Base-by-base conservation (phyloP, 2,329 filamentous ascomycete genomes). In the Calonectria henricotiae region DNA sequence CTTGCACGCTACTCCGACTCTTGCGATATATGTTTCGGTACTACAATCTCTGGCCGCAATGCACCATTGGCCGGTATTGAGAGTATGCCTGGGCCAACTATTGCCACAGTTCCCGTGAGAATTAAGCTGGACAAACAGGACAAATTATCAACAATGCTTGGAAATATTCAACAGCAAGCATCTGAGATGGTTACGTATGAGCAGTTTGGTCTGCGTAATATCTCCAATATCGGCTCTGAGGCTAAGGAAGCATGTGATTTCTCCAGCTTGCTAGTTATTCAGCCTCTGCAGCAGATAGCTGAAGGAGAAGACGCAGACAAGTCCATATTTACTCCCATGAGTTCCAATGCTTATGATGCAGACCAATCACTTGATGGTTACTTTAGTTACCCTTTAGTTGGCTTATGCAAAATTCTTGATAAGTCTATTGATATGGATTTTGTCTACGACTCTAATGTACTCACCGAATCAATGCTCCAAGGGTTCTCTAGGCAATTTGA, bases 1-100 rank as follows among this genome's bases (percentile, higher is more conserved):
- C 90, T 4, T 80, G 84, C 20, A 80, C 81, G 8, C 90, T 90
- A 71, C 76, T 83, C 2, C n/a, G 87, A 70, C 2, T 70, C 69
- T 0, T 49, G 81, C 1, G 84, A 86, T 64, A 78, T 86, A 13
- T 76, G 83, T 7, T 86, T 86, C 62, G 85, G 85, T 0, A 80
- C 82, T 61, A 85, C 83, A 0, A 74, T 86, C 1, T 83, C 83
- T 5, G 85, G 85, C 9, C 80, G 85, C 23, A 73, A 74, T 2
- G 72, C 71, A 1, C 65, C 75, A 0, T 63, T 80, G 0, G 13
- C 54, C 2, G 76, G 69, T n/a, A 69, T 76, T 17, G 74, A 79
- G 8, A 30, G 37, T 0, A 71, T 79, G 20, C 44, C 61, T 44
- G 65, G 65, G 5, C 60, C 63, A 4, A 77, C 84, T 65, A 83